Conservation (phyloP, 1,284 basidiomycete genomes). For the Apiotrichum porosum region DNA sequence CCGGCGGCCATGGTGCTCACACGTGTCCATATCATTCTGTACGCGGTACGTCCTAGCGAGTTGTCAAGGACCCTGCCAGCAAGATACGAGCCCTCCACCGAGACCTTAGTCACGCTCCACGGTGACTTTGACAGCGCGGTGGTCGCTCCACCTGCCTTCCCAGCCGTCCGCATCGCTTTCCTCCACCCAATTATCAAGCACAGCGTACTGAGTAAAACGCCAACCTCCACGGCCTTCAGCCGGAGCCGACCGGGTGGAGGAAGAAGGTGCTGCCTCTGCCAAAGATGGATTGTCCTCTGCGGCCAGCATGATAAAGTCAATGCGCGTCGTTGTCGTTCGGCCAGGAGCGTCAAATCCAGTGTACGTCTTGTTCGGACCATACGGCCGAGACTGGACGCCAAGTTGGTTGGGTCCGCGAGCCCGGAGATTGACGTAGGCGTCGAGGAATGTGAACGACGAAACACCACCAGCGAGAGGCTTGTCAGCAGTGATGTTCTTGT, state of each 20-base stretch:
- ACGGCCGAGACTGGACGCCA: slow-evolving; percentile 25
- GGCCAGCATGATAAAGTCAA: slow-evolving; percentile 44
- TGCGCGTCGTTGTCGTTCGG: slow-evolving; percentile 19
- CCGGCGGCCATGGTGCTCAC: too few relatives aligned
- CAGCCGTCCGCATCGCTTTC: slow-evolving; percentile 32
- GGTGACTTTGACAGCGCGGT: slow-evolving; percentile 36
- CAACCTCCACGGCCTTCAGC: slow-evolving; percentile 24
- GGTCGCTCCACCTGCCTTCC: slow-evolving; percentile 44
- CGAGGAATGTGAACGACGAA: slow-evolving; percentile 32
- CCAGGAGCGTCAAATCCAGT: slow-evolving; percentile 37
- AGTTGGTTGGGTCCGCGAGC: slow-evolving; percentile 5
- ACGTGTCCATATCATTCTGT: too few relatives aligned
- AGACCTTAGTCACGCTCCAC: slow-evolving; percentile 1
- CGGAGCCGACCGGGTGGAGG: too few relatives aligned
- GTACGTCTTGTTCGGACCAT: slow-evolving; percentile 35
- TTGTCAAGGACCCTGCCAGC: neutral
- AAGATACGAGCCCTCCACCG: neutral
- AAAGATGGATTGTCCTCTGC: slow-evolving; percentile 1
- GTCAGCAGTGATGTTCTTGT: slow-evolving; percentile 39
- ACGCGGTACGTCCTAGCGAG: too few relatives aligned
- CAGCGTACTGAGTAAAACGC: slow-evolving; percentile 28
- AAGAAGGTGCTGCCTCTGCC: too few relatives aligned
- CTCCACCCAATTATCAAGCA: slow-evolving; percentile 41
- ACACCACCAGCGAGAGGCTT: slow-evolving; percentile 19
- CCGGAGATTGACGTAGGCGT: slow-evolving; percentile 28